Evolutionary conservation across 1,284 basidiomycete species (phyloP).

Genomic region (Apiotrichum siamense): DNA sequence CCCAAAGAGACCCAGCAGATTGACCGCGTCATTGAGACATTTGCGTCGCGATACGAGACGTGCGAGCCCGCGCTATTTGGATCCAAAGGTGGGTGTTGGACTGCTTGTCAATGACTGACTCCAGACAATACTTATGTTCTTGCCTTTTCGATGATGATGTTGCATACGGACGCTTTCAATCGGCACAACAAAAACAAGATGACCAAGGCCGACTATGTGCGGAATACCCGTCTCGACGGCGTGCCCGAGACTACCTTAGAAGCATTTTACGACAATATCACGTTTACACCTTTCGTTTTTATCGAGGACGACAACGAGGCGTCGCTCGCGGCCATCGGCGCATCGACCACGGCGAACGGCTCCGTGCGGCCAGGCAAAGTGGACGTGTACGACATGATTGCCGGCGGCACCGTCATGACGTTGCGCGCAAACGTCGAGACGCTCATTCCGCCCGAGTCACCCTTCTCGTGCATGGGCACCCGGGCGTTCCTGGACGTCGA

Average conservation of each 20-base stretch:
- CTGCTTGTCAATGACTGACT: background rate
- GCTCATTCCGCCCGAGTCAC: conserved; percentile 61
- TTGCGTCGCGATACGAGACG: conserved; percentile 73
- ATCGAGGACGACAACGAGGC: conserved; percentile 48
- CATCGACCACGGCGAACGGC: background rate
- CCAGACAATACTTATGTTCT: conserved; percentile 92
- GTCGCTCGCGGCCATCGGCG: conserved; percentile 8
- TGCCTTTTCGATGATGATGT: conserved; percentile 97
- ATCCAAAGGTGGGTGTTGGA: conserved; percentile 57
- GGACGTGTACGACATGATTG: conserved; percentile 88
- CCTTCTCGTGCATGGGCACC: conserved; percentile 71
- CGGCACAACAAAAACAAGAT: conserved; percentile 96
- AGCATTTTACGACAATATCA: conserved; percentile 93
- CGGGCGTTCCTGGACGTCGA: conserved; percentile 63
- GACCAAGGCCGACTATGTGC: conserved; percentile 87
- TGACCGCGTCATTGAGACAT: conserved; percentile 93
- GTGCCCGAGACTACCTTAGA: conserved; percentile 77
- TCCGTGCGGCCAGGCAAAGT: conserved; percentile 54
- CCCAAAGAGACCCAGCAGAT: conserved; percentile 98
- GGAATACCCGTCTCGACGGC: conserved; percentile 83
- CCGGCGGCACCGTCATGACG: conserved; percentile 63
- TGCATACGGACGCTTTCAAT: conserved; percentile 98
- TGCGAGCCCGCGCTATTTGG: conserved; percentile 80
- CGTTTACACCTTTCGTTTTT: conserved; percentile 91
- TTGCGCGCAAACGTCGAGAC: conserved; percentile 68